Base-by-base conservation (phyloP, 805 yeast genomes). In the Candida andamanensis region DNA sequence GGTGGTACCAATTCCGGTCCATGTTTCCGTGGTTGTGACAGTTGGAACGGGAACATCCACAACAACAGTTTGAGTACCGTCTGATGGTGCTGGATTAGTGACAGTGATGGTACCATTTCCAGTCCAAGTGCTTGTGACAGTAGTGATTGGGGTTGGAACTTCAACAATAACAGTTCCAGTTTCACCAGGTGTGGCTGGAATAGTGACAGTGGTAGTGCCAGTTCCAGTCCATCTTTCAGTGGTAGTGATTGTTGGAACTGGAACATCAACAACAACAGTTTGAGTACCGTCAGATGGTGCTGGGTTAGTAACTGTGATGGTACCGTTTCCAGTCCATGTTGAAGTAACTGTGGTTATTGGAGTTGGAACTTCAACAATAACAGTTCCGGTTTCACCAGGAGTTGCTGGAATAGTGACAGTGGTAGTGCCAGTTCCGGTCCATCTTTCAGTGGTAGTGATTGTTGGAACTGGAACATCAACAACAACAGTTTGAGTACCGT, bases 241-340 rank as follows among this genome's bases (percentile, higher is more conserved):
- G 26, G 33, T 36, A 6, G 41, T 33, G 11, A 23, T 41, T n/a
- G 44, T 39, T 19, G 48, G 51, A 32, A 30, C 34, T 24, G 56
- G 56, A 10, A 43, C 49, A 15, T 37, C 39, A 12, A 47, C 52
- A 14, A 39, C 45, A 17, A 49, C 49, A 3, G 54, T 50, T 30
- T 30, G 44, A 5, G 57, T 54, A 5, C 20, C 31, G 12, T 36
- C 26, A 9, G 35, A 43, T 8, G 36, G 41, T 5, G 50, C 36
- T 15, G 29, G 19, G 26, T 26, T 31, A 7, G 58, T 52, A 2
- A 52, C 47, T 9, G 41, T 35, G 11, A 17, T 11, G 6, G 54
- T 45, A 2, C 41, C 30, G 2, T 49, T 11, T 7, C 48, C 54
- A 16, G 50, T 39, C 40, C 46, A 45, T 14, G 58, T 45, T 13